A percentile compares a stretch with the other conserved stretches of the same genome.
These are phyloP conservation scores for Naganishia sp. DNA, from an alignment of 1,284 basidiomycete species.

Conservation along the genomic window DNA sequence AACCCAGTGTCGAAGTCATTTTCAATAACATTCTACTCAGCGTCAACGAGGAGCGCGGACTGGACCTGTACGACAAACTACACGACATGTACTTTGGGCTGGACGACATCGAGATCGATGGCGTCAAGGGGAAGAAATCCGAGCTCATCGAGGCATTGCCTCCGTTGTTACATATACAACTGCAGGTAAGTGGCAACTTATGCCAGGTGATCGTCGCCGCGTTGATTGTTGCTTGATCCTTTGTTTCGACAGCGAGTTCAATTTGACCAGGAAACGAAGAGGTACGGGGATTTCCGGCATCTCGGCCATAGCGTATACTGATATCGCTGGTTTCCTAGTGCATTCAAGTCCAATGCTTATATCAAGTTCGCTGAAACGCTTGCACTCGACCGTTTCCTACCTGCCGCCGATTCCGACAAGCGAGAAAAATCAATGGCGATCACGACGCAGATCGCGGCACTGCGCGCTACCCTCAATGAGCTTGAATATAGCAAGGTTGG, in stretches of 20 bases:
- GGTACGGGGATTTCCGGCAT: not conserved
- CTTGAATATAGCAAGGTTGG: slow-evolving; percentile 70
- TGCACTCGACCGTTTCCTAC: slow-evolving; percentile 88
- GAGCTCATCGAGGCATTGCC: slow-evolving; percentile 84
- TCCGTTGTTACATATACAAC: slow-evolving; percentile 88
- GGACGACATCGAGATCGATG: slow-evolving; percentile 84
- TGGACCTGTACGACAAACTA: slow-evolving; percentile 89
- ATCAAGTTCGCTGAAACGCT: slow-evolving; percentile 85
- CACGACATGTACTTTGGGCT: slow-evolving; percentile 79
- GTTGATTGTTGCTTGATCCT: not conserved
- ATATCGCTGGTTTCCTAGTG: slow-evolving; percentile 56
- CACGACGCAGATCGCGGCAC: slow-evolving; percentile 65
- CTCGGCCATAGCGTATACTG: not conserved
- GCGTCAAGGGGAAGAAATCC: slow-evolving; percentile 81
- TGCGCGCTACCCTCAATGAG: slow-evolving; percentile 66
- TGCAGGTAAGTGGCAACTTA: slow-evolving; percentile 64
- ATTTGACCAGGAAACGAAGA: slow-evolving; percentile 85
- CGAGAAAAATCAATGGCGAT: slow-evolving; percentile 68
- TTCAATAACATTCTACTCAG: slow-evolving; percentile 95
- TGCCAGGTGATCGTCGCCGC: not conserved
- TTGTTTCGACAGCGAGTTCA: slow-evolving; percentile 72
- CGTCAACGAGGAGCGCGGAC: slow-evolving; percentile 74
- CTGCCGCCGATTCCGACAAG: slow-evolving; percentile 69
- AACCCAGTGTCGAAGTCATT: slow-evolving; percentile 73
- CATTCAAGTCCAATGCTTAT: slow-evolving; percentile 95